A percentile compares a stretch with the other conserved stretches of the same genome.
These are phyloP conservation scores for Tetradesmus lagerheimii DNA, from an alignment of 139 green algal genomes.

Conservation along the genomic window DNA sequence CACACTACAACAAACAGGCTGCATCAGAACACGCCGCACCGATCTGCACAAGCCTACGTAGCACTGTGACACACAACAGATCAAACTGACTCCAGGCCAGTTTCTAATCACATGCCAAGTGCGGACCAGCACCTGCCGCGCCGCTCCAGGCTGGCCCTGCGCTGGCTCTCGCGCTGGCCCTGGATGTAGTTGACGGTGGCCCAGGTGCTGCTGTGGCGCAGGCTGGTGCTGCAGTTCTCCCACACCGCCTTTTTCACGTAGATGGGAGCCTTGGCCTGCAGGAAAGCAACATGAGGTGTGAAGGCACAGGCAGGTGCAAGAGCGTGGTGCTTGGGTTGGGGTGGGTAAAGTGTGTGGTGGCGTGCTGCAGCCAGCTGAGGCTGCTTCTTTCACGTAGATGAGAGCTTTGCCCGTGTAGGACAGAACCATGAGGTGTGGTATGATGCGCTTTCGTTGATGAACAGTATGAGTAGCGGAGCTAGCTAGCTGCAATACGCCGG, in stretches of 20 bases:
- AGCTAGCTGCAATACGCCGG: too few relatives aligned
- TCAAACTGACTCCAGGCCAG: not conserved
- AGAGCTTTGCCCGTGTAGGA: too few relatives aligned
- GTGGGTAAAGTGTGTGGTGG: not conserved
- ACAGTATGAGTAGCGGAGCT: too few relatives aligned
- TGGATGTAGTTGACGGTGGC: constrained; percentile 34
- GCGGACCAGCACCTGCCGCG: not conserved
- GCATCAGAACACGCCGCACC: too few relatives aligned
- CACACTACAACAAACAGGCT: too few relatives aligned
- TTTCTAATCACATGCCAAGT: too few relatives aligned
- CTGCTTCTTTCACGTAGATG: too few relatives aligned
- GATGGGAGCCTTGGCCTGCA: constrained; percentile 66
- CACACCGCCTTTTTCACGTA: constrained; percentile 67
- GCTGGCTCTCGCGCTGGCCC: constrained; percentile 21
- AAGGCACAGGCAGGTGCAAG: not conserved
- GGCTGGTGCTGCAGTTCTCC: constrained; percentile 40
- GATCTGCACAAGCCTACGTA: too few relatives aligned
- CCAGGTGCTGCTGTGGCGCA: constrained; percentile 47
- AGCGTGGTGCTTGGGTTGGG: not conserved
- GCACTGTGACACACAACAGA: not conserved
- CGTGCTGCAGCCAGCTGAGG: too few relatives aligned
- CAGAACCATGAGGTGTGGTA: too few relatives aligned
- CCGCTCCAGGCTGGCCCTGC: not conserved
- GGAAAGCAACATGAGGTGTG: not conserved
- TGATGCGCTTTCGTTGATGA: too few relatives aligned